Base-by-base conservation (phyloP, 768 basidiomycete genomes). In the Pleurotus djamor region DNA sequence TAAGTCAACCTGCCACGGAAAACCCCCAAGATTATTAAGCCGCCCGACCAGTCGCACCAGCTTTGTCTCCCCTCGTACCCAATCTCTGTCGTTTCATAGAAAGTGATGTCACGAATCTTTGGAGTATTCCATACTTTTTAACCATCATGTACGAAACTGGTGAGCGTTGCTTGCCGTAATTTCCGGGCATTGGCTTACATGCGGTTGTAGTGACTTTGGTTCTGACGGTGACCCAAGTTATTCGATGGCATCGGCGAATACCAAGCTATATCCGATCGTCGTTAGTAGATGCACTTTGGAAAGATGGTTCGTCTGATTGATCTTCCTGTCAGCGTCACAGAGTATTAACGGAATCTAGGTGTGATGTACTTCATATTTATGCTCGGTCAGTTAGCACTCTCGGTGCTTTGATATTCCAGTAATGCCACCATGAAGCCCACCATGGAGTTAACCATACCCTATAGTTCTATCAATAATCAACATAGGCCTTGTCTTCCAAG, bases 71-170 rank as follows among this genome's bases (percentile, higher is more conserved):
- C 28, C 28, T 56, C 13, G 21, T 56, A 1, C 54, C 54, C 2
- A 21, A 56, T 32, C 8, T 43, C 9, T 56, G 54, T 21, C 48
- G 63, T n/a, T 52, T 57, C 14, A 61, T 57, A 14, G 57, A 59
- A 6, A 64, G 64, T 43, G 48, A 59, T n/a, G 60, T 66, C 6
- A 48, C 41, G 4, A 28, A 57, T 48, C 50, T 52, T 7, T 66
- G 60, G 36, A 52, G 60, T 13, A 58, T 61, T 8, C 65, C 65
- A 4, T 64, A 64, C 47, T 48, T 61, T 43, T 43, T 66, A 12
- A 61, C 63, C 7, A 63, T 64, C 49, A 36, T 66, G 33, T 66
- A 64, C 33, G 63, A 64, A 65, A 57, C 50, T 17, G 58, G 65
- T 66, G 35, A 7, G 61, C 35, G 21, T 1, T 9, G 9, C 5